Conservation (phyloP, 768 basidiomycete species). For the Lactifluus subvellereus region DNA sequence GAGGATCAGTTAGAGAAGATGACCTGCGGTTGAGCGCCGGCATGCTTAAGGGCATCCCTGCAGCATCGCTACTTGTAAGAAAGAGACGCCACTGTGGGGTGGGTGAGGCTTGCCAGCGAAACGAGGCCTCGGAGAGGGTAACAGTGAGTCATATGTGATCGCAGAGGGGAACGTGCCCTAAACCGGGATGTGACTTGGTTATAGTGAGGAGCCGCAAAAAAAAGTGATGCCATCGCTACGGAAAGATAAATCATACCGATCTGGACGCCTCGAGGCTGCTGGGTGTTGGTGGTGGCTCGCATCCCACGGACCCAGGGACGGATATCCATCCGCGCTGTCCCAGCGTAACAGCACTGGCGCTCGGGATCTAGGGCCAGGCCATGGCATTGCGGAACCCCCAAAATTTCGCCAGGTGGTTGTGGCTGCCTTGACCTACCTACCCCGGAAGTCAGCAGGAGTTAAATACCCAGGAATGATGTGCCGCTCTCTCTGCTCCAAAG, state of each 20-base stretch:
- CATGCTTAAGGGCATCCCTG: not conserved
- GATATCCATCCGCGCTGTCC: constrained; percentile 15
- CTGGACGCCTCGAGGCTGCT: constrained; percentile 19
- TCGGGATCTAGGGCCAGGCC: constrained; percentile 15
- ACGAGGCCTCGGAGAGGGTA: constrained; percentile 9
- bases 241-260: constrained; percentile 11
- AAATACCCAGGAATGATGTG: constrained; percentile 10
- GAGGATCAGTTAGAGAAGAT: not conserved
- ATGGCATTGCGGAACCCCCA: constrained; percentile 17
- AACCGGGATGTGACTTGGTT: constrained; percentile 11
- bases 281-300: not conserved
- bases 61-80: constrained; percentile 2
- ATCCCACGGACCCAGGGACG: constrained; percentile 13
- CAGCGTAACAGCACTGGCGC: constrained; percentile 17
- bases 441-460: constrained; percentile 7
- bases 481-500: not conserved
- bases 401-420: constrained; percentile 16
- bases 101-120: constrained; percentile 3
- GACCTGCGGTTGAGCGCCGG: not conserved
- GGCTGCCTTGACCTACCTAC: constrained; percentile 19
- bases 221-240: constrained; percentile 16
- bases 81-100: constrained; percentile 9
- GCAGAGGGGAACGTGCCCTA: constrained; percentile 16
- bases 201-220: not conserved
- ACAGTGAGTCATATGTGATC: constrained; percentile 21